Conservation (phyloP, 306 rosid species). For the Pyrus communis region DNA sequence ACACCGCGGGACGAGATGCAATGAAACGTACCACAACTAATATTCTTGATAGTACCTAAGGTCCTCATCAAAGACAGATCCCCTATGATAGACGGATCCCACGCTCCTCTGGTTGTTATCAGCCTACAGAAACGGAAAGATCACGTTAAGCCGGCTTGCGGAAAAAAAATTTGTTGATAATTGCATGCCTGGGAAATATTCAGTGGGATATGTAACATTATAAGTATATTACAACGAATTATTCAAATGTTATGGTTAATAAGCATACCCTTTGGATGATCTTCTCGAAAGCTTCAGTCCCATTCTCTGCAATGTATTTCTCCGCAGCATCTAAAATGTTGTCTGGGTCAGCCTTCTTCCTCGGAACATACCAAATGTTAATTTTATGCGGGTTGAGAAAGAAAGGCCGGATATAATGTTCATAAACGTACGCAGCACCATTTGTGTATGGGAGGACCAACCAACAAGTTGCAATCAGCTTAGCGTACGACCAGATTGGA, state of each 20-base stretch:
- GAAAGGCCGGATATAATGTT: conserved; percentile 75
- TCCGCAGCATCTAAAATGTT: conserved; percentile 82
- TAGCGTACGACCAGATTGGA: conserved; percentile 93
- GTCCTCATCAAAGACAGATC: conserved; percentile 28
- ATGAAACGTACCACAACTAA: not conserved
- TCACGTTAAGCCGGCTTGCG: not conserved
- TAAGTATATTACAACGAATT: not conserved
- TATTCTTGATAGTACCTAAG: conserved; percentile 12
- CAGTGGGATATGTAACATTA: not conserved
- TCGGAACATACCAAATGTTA: conserved; percentile 89
- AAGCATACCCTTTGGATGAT: conserved; percentile 60
- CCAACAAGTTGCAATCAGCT: conserved; percentile 77
- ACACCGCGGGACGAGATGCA: not conserved
- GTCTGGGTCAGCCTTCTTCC: conserved; percentile 70
- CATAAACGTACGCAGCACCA: conserved; percentile 92
- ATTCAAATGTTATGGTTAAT: conserved; percentile 1
- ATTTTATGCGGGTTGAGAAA: conserved; percentile 62
- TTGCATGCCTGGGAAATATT: not conserved
- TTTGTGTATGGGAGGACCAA: conserved; percentile 87
- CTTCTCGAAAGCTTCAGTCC: conserved; percentile 59
- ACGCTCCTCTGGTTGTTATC: conserved; percentile 47
- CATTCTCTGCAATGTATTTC: conserved; percentile 78
- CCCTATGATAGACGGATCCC: conserved; percentile 7
- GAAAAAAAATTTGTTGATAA: not conserved
- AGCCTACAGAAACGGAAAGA: conserved; percentile 44